These are phyloP conservation scores for Panicum hallii DNA, from an alignment of 202 grass and related monocot genomes.

Conservation along the genomic window DNA sequence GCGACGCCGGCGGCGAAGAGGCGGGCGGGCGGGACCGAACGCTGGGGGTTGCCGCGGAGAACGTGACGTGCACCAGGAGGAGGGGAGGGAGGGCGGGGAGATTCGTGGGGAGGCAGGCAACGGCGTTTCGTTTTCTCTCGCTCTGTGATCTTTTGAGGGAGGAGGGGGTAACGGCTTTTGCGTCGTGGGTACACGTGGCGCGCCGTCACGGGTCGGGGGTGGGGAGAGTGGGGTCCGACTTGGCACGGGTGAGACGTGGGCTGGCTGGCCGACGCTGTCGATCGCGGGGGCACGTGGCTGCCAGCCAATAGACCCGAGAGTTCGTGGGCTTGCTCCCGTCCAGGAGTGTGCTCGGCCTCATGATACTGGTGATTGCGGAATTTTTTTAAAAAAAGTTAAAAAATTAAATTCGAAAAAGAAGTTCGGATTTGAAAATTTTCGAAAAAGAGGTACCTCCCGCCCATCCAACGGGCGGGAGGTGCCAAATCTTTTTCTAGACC, in stretches of 20 bases:
- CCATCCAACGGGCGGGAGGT: too few relatives aligned
- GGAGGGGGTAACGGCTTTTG: constrained; percentile 24
- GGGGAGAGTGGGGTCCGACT: not conserved
- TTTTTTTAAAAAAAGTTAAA: too few relatives aligned
- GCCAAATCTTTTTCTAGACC: too few relatives aligned
- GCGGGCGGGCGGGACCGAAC: not conserved
- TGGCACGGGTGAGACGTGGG: constrained; percentile 2
- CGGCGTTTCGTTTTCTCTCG: not conserved
- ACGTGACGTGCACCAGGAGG: constrained; percentile 34
- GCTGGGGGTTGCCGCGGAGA: not conserved
- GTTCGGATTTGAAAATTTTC: too few relatives aligned
- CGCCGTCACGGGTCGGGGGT: not conserved
- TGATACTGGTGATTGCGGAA: too few relatives aligned
- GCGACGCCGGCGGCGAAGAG: not conserved
- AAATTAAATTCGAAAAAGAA: too few relatives aligned
- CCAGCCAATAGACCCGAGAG: constrained; percentile 18
- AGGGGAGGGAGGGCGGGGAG: not conserved
- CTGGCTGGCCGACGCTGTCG: not conserved
- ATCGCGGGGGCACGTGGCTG: not conserved
- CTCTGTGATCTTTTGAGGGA: not conserved
- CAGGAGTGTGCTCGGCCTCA: too few relatives aligned
- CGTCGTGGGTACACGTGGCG: constrained; percentile 14
- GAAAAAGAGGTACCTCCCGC: too few relatives aligned
- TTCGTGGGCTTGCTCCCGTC: not conserved
- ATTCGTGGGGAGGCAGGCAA: not conserved